Evolutionary conservation across 768 basidiomycete genomes (phyloP), one percentile per base, ranked within the genome.

Genomic region (Boletus pseudopeckii): DNA sequence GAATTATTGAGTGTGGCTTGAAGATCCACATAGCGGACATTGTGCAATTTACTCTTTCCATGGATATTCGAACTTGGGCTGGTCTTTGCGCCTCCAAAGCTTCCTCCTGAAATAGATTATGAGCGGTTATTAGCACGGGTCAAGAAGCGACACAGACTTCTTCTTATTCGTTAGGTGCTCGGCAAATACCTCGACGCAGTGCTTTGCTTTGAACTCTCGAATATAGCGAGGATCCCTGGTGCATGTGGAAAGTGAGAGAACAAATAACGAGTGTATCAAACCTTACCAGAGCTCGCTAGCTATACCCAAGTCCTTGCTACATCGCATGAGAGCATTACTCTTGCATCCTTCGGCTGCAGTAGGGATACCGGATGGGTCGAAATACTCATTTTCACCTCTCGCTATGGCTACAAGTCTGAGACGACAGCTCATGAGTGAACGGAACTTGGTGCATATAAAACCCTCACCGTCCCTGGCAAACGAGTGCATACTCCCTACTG

Each of bases 281-380:
- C 2, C 80, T 56, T 60, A 93, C 94, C 96, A 98, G 22, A 98
- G 83, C 72, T 98, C 96, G 69, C 92, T 94, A 0, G 96, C 96
- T 60, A 98, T 80, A 11, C 96, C 96, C 38, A 98, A 74, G 66
- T 98, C 96, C 67, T 98, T 98, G 75, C 92, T 94, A 70, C 96
- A 98, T 32, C 96, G 78, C 95, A 98, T 97, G 30, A 98, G 76
- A 1, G 96, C 96, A 58, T 98, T 98, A 66, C 90, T 92, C 72
- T 98, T 98, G 75, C 89, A 92, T 0, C 87, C 92, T 69, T 98
- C 96, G 0, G 89, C 90, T 0, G 96, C 96, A 0, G 96, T 98
- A 2, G 96, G 83, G 46, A 98, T 84, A 14, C 93, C 92, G 1
- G 81, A 79, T 7, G 90, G 86, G 64, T 95, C 93, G 62, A 98